phyloP scores from a whole-genome alignment of 805 yeast genomes.

The Kluyveromyces wickerhamii region DNA sequence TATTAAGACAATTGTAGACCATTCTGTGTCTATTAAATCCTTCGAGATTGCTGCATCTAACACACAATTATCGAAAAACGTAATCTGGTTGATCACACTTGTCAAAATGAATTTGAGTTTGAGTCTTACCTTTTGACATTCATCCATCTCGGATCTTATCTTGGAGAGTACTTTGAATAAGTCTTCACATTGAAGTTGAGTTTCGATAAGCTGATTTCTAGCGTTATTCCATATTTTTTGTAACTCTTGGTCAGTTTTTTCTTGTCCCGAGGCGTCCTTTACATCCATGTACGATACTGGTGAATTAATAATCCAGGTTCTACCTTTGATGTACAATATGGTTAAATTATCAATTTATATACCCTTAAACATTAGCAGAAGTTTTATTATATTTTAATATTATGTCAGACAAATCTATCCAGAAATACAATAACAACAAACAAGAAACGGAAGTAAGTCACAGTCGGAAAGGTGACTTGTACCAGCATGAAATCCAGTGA shows the following conservation, averaged over 20 bases:
- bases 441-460: no score
- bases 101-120: constrained; percentile 37
- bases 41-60: constrained; percentile 27
- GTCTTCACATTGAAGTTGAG: constrained; percentile 43
- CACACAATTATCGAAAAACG: constrained; percentile 31
- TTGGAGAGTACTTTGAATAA: constrained; percentile 37
- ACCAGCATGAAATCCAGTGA: no score
- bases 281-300: no score
- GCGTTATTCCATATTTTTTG: constrained; percentile 40
- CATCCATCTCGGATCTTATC: constrained; percentile 32
- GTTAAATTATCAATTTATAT: no score
- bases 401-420: no score
- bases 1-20: constrained; percentile 17
- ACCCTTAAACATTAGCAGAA: no score
- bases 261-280: no score
- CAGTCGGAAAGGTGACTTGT: no score
- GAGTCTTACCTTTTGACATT: constrained; percentile 36
- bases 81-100: constrained; percentile 41
- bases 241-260: constrained; percentile 8
- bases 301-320: no score
- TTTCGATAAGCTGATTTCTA: constrained; percentile 38
- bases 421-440: no score
- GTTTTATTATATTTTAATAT: no score
- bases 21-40: constrained; percentile 18
- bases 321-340: no score